Evolutionary conservation across 108 stramenopile genomes (phyloP), one percentile per base, ranked within the genome.

Genomic region (Fragilaria radians): DNA sequence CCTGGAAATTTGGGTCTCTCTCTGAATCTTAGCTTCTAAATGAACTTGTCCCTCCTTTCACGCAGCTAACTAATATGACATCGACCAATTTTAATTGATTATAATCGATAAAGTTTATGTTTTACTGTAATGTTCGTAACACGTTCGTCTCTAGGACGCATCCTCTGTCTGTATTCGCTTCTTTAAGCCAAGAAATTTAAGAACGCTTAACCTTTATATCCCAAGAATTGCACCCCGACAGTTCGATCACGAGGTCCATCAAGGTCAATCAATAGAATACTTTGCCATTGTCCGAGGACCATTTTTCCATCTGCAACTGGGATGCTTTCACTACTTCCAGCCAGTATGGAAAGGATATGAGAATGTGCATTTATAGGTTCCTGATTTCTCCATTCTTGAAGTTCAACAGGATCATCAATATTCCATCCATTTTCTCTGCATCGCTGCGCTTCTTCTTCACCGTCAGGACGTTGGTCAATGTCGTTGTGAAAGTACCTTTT

Each of bases 1-100:
- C 97, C 97, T 19, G 97, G 95, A 59, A 97, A 97, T 68, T 67
- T 97, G 9, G 97, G 97, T 26, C 73, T 97, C 50, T 94, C 90
- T 14, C 71, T 97, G 62, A 97, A 95, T 73, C 73, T 97, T 52
- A 97, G 91, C 74, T 66, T 97, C 22, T 97, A 80, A 67, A 7
- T 14, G 36, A 42, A 42, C n/a, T n/a, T n/a, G n/a, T n/a, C n/a
- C n/a, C 25, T 45, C 9, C 14, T 45, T 9, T 14, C 42, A 45
- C 9, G 9, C 42, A 45, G 17, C 17, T 14, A 14, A 45, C 9
- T 45, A 9, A 45, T 14, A 45, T 45, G 42, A n/a, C n/a, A n/a
- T n/a, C n/a, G n/a, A n/a, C n/a, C n/a, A n/a, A n/a, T n/a, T n/a
- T n/a, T n/a, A n/a, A n/a, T n/a, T n/a, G n/a, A n/a, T n/a, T n/a